Percentiles rank a stretch among this genome's conserved stretches.
phyloP scores from a whole-genome alignment of 192 early-diverging fungal genomes.

The Entomortierella lignicola region DNA sequence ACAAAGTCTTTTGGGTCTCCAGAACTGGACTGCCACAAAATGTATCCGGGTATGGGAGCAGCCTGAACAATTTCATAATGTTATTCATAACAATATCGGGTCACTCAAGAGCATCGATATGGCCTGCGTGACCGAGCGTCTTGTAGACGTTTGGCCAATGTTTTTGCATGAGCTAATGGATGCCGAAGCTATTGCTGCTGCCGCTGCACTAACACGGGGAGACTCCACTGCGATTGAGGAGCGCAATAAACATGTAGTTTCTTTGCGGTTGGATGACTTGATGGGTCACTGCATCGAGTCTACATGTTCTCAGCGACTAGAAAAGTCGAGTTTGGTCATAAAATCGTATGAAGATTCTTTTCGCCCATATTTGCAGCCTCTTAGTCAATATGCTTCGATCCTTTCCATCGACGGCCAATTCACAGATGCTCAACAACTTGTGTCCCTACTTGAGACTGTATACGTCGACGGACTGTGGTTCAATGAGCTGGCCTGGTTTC shows the following conservation, averaged over 20 bases:
- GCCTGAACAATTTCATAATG: not conserved
- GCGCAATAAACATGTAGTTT: not conserved
- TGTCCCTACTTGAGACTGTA: slow-evolving; percentile 3
- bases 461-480: slow-evolving; percentile 9
- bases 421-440: not conserved
- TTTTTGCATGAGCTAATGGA: not conserved
- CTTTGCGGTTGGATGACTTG: slow-evolving; percentile 8
- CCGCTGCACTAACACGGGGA: not conserved
- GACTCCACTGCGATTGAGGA: not conserved
- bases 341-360: slow-evolving; percentile 7
- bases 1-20: slow-evolving; percentile 2
- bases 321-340: not conserved
- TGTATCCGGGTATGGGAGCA: slow-evolving; percentile 21
- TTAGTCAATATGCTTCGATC: slow-evolving; percentile 1
- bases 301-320: not conserved
- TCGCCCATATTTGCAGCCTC: slow-evolving; percentile 7
- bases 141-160: slow-evolving; percentile 15
- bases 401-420: slow-evolving; percentile 7
- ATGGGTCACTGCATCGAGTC: slow-evolving; percentile 22
- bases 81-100: slow-evolving; percentile 23
- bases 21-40: slow-evolving; percentile 3
- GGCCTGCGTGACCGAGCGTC: slow-evolving; percentile 6
- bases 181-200: not conserved
- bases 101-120: slow-evolving; percentile 20
- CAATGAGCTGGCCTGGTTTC: slow-evolving; percentile 10